Conservation (phyloP, 148 eudicot genomes). For the Talinum fruticosum region DNA sequence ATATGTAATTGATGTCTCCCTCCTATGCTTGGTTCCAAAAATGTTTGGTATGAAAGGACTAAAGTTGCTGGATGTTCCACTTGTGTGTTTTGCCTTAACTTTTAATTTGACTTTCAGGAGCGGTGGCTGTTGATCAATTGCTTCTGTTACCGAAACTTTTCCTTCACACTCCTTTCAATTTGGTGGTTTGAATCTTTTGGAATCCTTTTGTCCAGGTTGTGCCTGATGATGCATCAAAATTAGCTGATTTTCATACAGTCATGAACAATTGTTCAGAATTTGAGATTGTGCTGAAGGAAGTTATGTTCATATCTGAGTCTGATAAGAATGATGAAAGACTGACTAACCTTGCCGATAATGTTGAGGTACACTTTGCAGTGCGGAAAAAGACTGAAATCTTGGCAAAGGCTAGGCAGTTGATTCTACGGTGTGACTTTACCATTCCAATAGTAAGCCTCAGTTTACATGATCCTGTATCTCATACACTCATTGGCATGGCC, state of each 20-base stretch:
- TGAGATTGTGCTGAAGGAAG: conserved; percentile 65
- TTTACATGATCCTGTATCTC: conserved; percentile 4
- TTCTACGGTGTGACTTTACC: conserved; percentile 60
- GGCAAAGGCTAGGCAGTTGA: conserved; percentile 78
- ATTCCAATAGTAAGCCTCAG: conserved; percentile 65
- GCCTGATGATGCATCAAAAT: conserved; percentile 90
- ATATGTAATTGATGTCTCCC: not conserved
- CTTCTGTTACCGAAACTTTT: not conserved
- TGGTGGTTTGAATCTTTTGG: not conserved
- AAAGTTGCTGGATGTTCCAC: not conserved
- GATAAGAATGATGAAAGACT: conserved; percentile 71
- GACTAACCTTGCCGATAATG: conserved; percentile 80
- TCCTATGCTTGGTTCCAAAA: not conserved
- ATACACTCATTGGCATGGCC: conserved; percentile 1
- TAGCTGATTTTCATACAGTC: conserved; percentile 78
- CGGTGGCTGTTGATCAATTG: not conserved
- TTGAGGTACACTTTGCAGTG: conserved; percentile 92
- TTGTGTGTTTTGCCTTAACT: not conserved
- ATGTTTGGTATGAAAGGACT: not conserved
- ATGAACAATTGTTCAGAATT: conserved; percentile 66
- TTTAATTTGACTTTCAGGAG: not conserved
- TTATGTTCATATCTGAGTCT: conserved; percentile 73
- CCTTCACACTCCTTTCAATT: not conserved
- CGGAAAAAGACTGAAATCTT: conserved; percentile 86
- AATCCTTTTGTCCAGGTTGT: conserved; percentile 53